These are phyloP conservation scores for Rhodamnia rubescens DNA, from an alignment of 345 rosid genomes.

Conservation along the genomic window DNA sequence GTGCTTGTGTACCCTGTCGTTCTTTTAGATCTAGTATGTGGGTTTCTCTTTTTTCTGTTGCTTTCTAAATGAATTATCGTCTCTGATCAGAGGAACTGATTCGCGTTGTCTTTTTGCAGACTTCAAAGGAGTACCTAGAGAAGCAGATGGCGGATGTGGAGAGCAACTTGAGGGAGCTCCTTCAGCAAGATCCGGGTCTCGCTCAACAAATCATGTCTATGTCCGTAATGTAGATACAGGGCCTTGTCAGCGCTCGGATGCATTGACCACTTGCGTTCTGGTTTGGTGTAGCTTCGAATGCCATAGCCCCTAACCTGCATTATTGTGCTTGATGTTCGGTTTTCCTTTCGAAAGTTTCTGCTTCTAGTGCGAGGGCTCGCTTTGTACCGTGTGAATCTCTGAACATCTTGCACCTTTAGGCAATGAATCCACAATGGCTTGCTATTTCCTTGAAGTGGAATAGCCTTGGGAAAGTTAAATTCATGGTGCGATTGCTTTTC, in stretches of 20 bases:
- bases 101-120: constrained; percentile 11
- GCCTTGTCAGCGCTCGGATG: background rate
- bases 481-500: background rate
- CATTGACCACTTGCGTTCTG: background rate
- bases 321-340: background rate
- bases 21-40: background rate
- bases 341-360: background rate
- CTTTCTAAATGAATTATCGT: background rate
- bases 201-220: constrained; percentile 87
- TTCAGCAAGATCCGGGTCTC: constrained; percentile 88
- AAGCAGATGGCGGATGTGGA: constrained; percentile 80
- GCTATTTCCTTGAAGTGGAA: background rate
- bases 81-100: background rate
- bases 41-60: background rate
- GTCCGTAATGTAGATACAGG: constrained; percentile 2
- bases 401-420: background rate
- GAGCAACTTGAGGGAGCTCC: constrained; percentile 77
- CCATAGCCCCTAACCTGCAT: background rate
- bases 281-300: background rate
- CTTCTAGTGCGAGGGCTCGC: background rate
- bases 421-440: background rate
- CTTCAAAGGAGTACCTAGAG: constrained; percentile 84
- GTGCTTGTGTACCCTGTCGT: background rate
- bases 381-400: background rate
- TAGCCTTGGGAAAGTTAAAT: background rate